These are phyloP conservation scores for Phytopythium aichiense DNA, from an alignment of 352 stramenopile species.

Conservation along the genomic window DNA sequence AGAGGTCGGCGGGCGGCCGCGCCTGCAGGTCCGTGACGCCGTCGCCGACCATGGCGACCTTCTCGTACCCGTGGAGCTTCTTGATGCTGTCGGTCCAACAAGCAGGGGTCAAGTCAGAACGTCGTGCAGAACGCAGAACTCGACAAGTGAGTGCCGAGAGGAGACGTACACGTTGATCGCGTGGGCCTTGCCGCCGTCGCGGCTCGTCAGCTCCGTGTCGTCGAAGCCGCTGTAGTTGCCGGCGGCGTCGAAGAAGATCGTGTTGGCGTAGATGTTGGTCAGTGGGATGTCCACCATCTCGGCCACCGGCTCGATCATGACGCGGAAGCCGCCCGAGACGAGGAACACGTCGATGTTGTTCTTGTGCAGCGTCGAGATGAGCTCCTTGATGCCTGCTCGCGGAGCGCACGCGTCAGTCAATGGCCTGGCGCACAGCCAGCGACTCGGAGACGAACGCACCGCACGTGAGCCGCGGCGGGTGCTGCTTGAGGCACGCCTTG, in stretches of 20 bases:
- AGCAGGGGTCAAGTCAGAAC: background rate
- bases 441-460: slow-evolving; percentile 25
- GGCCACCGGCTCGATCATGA: slow-evolving; percentile 98
- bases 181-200: slow-evolving; percentile 74
- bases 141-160: background rate
- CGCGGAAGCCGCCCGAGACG: slow-evolving; percentile 97
- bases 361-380: slow-evolving; percentile 88
- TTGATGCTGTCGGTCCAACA: slow-evolving; percentile 76
- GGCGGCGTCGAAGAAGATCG: slow-evolving; percentile 91
- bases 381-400: slow-evolving; percentile 65
- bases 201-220: slow-evolving; percentile 91
- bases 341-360: slow-evolving; percentile 95
- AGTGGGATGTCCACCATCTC: slow-evolving; percentile 76
- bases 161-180: slow-evolving; percentile 65
- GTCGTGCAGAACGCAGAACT: background rate
- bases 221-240: slow-evolving; percentile 94
- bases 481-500: slow-evolving; percentile 82
- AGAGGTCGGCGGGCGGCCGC: slow-evolving; percentile 94
- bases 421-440: background rate
- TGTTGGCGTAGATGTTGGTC: slow-evolving; percentile 98
- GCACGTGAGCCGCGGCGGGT: slow-evolving; percentile 89
- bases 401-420: background rate
- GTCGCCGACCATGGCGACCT: slow-evolving; percentile 98
- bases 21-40: slow-evolving; percentile 98
- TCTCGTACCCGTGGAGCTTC: slow-evolving; percentile 88